These are phyloP conservation scores for Daldinia loculata DNA, from an alignment of 495 filamentous ascomycete species.

Conservation along the genomic window DNA sequence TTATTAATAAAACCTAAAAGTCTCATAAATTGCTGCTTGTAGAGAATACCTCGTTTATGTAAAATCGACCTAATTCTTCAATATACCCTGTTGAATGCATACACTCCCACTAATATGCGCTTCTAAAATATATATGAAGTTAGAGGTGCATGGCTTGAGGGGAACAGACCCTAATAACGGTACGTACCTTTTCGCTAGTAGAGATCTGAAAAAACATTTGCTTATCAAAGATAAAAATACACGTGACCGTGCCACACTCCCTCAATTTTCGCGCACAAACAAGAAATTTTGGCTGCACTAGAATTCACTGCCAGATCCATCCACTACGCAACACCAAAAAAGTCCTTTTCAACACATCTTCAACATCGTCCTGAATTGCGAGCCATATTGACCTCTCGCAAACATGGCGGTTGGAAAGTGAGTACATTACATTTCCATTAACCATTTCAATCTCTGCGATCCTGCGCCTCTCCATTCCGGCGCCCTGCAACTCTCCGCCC, in stretches of 20 bases:
- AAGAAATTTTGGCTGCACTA: conserved; percentile 47
- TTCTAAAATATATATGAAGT: not conserved
- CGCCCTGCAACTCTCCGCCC: conserved; percentile 33
- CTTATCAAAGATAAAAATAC: conserved; percentile 14
- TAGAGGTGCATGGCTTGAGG: not conserved
- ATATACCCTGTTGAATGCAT: not conserved
- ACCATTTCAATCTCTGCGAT: conserved; percentile 19
- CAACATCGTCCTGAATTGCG: conserved; percentile 46
- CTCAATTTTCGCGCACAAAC: conserved; percentile 45
- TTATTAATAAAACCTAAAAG: not conserved
- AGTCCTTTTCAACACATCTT: conserved; percentile 40
- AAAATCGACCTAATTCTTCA: not conserved
- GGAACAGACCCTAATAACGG: not conserved
- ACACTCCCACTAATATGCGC: not conserved
- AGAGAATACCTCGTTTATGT: not conserved
- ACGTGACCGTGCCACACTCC: conserved; percentile 32
- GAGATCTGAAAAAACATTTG: conserved; percentile 7
- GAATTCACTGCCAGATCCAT: conserved; percentile 47
- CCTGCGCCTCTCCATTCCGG: conserved; percentile 17
- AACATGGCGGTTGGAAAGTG: conserved; percentile 94
- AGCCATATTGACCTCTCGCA: conserved; percentile 59
- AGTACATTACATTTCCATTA: conserved; percentile 52
- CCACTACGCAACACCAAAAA: conserved; percentile 42
- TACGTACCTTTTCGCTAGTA: conserved; percentile 6
- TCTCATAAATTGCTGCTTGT: not conserved